Conservation (phyloP, 176 grass and related monocot genomes). For the Puccinellia tenuiflora region DNA sequence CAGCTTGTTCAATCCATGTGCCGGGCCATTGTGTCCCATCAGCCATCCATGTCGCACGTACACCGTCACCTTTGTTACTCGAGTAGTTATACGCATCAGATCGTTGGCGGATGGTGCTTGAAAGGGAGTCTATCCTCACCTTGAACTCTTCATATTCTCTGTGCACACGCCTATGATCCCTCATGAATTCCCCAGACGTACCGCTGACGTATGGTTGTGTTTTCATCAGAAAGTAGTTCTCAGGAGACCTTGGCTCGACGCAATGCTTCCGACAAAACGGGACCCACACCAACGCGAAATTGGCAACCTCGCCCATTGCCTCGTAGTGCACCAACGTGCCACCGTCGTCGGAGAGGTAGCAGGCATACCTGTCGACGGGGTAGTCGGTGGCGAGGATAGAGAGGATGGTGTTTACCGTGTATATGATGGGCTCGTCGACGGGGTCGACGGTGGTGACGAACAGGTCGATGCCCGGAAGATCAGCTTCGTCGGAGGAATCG, state of each 20-base stretch:
- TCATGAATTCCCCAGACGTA: conserved; percentile 1
- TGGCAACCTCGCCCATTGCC: conserved; percentile 29
- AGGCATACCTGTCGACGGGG: conserved; percentile 33
- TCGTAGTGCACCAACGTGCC: conserved; percentile 38
- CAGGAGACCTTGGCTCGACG: conserved; percentile 33
- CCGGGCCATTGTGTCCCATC: conserved; percentile 44
- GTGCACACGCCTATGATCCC: conserved; percentile 29
- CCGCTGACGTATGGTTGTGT: neutral
- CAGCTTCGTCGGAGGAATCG: neutral
- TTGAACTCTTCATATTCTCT: conserved; percentile 49
- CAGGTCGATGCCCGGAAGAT: conserved; percentile 36
- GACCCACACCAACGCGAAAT: conserved; percentile 22
- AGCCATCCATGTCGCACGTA: conserved; percentile 43
- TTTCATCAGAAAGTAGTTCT: conserved; percentile 27
- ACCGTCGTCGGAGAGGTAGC: conserved; percentile 46
- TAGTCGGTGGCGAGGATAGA: conserved; percentile 53
- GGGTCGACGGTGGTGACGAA: conserved; percentile 51
- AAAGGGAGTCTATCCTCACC: conserved; percentile 33
- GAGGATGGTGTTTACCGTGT: conserved; percentile 45
- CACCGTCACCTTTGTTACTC: neutral
- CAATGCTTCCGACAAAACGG: conserved; percentile 40
- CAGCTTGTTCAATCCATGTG: conserved; percentile 26
- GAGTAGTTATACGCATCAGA: conserved; percentile 24
- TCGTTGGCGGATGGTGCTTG: conserved; percentile 19
- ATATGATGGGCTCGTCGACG: conserved; percentile 28